phyloP scores from a whole-genome alignment of 164 flowering plant genomes.

The Tinospora cordifolia region DNA sequence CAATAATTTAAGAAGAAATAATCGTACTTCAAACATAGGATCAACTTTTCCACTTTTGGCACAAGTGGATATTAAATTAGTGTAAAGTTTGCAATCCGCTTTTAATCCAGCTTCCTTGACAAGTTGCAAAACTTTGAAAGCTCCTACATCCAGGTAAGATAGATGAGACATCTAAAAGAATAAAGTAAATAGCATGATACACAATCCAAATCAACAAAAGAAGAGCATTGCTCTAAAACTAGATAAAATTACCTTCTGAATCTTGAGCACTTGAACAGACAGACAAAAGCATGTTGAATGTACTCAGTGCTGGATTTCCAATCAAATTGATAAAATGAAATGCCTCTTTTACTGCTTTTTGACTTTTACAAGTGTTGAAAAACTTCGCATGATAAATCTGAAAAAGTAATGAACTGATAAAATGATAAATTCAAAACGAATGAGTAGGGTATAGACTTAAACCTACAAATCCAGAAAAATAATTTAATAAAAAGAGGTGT shows the following conservation, averaged over 20 bases:
- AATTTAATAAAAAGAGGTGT: no score
- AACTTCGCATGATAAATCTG: slow-evolving; percentile 80
- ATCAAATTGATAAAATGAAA: slow-evolving; percentile 66
- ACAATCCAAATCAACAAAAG: neutral
- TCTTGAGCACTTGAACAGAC: slow-evolving; percentile 84
- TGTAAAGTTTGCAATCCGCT: slow-evolving; percentile 90
- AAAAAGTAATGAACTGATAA: slow-evolving; percentile 10
- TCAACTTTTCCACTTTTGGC: slow-evolving; percentile 93
- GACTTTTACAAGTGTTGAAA: slow-evolving; percentile 50
- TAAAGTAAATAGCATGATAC: neutral
- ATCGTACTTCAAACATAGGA: slow-evolving; percentile 81
- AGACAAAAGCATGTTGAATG: slow-evolving; percentile 93
- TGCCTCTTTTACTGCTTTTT: slow-evolving; percentile 77
- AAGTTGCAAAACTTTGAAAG: slow-evolving; percentile 59
- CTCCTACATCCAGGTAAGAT: slow-evolving; percentile 41
- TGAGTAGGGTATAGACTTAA: neutral
- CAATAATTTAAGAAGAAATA: slow-evolving; percentile 5
- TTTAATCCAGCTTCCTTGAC: slow-evolving; percentile 64
- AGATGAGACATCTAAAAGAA: slow-evolving; percentile 5
- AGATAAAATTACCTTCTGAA: slow-evolving; percentile 51
- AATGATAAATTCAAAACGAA: slow-evolving; percentile 6
- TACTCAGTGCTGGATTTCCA: slow-evolving; percentile 70
- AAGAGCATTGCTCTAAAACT: neutral
- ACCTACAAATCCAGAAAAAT: neutral
- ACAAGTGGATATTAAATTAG: slow-evolving; percentile 83